Evolutionary conservation across 2,329 filamentous ascomycete genomes (phyloP).

Genomic region (Mycocentrospora acerina): DNA sequence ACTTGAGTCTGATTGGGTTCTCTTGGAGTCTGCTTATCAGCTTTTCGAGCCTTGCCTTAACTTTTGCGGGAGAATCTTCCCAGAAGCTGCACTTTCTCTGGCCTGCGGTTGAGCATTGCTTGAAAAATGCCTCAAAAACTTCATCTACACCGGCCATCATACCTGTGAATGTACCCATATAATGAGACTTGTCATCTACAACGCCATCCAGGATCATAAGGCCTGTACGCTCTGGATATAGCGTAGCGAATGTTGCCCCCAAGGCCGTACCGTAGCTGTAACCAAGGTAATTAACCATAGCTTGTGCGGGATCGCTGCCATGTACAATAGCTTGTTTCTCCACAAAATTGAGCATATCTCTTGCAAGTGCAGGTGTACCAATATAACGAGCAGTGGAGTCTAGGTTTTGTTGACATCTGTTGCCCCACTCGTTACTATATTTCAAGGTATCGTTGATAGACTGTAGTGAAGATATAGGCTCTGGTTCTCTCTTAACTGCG

Average conservation of each 20-base stretch:
- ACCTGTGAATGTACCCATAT: constrained; percentile 35
- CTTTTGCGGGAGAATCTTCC: too few relatives aligned
- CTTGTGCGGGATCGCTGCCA: constrained; percentile 22
- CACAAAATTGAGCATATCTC: constrained; percentile 33
- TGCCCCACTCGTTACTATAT: constrained; percentile 13
- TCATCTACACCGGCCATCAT: constrained; percentile 56
- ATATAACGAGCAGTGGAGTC: constrained; percentile 33
- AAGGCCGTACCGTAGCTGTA: constrained; percentile 50
- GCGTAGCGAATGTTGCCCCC: constrained; percentile 49
- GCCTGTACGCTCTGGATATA: constrained; percentile 48
- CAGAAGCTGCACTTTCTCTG: too few relatives aligned
- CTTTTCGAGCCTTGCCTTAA: too few relatives aligned
- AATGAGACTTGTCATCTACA: constrained; percentile 49
- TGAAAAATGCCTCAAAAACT: constrained; percentile 57
- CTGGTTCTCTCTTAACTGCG: constrained; percentile 2
- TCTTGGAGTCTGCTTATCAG: too few relatives aligned
- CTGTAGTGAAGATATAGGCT: constrained; percentile 7
- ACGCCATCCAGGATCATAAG: constrained; percentile 48
- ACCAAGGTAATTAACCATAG: constrained; percentile 43
- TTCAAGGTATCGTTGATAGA: constrained; percentile 12
- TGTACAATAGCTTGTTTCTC: constrained; percentile 17
- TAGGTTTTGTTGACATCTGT: constrained; percentile 19
- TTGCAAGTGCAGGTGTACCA: constrained; percentile 30
- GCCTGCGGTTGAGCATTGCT: constrained; percentile 56
- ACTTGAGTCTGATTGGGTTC: too few relatives aligned